These are phyloP conservation scores for Vanrija sp. DNA, from an alignment of 1,284 basidiomycete genomes.

Conservation along the genomic window DNA sequence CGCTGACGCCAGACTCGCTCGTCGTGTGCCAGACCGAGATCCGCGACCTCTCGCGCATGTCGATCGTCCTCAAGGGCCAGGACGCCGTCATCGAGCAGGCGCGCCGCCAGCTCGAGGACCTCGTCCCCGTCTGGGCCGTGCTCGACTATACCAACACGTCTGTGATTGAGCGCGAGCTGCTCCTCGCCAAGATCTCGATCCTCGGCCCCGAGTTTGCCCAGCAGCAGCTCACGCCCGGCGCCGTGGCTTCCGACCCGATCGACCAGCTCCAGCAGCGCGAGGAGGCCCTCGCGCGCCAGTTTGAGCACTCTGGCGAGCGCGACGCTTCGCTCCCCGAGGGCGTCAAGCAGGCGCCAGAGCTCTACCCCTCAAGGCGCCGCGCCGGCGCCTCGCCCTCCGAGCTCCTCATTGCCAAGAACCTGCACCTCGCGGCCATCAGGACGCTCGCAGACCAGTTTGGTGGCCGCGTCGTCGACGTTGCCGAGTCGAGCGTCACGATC, in stretches of 20 bases:
- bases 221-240: conserved; percentile 75
- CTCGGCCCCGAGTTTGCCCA: conserved; percentile 97
- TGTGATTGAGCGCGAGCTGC: conserved; percentile 79
- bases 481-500: conserved; percentile 88
- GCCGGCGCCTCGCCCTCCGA: conserved; percentile 57
- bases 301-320: conserved; percentile 32
- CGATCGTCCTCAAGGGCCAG: conserved; percentile 92
- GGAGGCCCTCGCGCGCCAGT: conserved; percentile 19
- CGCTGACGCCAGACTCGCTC: conserved; percentile 67
- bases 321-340: conserved; percentile 74
- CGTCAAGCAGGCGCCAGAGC: conserved; percentile 46
- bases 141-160: conserved; percentile 90
- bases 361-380: conserved; percentile 31
- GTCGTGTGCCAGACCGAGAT: conserved; percentile 99
- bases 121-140: conserved; percentile 96
- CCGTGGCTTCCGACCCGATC: conserved; percentile 47
- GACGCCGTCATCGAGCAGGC: conserved; percentile 98
- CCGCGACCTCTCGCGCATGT: conserved; percentile 95
- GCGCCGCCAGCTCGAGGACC: conserved; percentile 84
- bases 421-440: conserved; percentile 81
- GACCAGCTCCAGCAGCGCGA: conserved; percentile 17
- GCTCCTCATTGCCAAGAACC: conserved; percentile 81
- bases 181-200: conserved; percentile 89
- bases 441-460: conserved; percentile 84
- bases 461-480: conserved; percentile 90